Conservation (phyloP, 1,284 basidiomycete species). For the Ustilago xerochloae region DNA sequence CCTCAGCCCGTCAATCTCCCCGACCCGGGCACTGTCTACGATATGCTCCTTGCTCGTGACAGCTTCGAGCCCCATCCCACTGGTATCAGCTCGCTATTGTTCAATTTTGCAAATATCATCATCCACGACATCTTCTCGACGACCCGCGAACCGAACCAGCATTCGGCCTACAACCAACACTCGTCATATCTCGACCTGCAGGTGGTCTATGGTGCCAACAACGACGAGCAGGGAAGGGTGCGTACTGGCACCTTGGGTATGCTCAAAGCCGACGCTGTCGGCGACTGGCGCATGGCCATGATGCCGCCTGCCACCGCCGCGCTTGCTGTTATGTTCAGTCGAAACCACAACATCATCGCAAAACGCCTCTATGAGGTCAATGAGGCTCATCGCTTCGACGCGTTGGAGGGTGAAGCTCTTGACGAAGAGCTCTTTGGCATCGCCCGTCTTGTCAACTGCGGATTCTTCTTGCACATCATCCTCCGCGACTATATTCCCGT, state of each 20-base stretch:
- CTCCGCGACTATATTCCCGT: constrained; percentile 59
- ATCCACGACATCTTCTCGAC: constrained; percentile 64
- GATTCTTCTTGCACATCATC: constrained; percentile 48
- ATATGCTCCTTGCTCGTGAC: constrained; percentile 40
- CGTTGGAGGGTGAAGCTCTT: constrained; percentile 35
- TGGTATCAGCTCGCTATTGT: constrained; percentile 57
- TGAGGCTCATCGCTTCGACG: constrained; percentile 44
- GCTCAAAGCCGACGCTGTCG: constrained; percentile 46
- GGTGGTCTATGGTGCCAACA: constrained; percentile 73
- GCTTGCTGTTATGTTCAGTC: constrained; percentile 76
- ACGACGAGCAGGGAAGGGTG: constrained; percentile 26
- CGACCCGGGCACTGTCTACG: constrained; percentile 47
- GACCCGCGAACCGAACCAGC: constrained; percentile 20
- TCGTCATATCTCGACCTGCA: constrained; percentile 83
- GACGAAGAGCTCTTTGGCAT: constrained; percentile 57
- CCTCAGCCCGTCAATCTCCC: constrained; percentile 40
- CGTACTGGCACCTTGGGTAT: constrained; percentile 34
- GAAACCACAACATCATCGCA: constrained; percentile 80
- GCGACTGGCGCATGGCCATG: constrained; percentile 69
- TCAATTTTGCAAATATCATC: constrained; percentile 60
- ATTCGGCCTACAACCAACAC: constrained; percentile 73
- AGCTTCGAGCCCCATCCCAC: constrained; percentile 49
- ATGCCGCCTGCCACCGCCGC: constrained; percentile 81
- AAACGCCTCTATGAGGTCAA: constrained; percentile 74
- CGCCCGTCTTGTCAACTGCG: constrained; percentile 49